Evolutionary conservation across 768 basidiomycete genomes (phyloP), one percentile per base, ranked within the genome.

Genomic region (Hirschioporus abietinus): DNA sequence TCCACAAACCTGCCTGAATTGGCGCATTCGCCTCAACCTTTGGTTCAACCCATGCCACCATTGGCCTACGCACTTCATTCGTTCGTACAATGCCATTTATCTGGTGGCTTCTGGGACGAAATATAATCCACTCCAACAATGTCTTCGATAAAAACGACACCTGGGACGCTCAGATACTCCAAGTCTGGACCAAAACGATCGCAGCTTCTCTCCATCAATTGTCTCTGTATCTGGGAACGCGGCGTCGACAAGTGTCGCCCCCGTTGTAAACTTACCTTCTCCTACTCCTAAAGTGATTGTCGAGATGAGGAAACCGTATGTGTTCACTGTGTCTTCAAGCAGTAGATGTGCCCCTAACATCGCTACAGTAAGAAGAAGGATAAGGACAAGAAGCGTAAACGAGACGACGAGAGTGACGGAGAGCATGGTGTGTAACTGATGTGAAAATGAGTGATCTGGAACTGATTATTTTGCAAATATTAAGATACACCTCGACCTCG

Each of bases 341-440:
- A 68, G 63, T 35, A 5, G 42, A 52, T 36, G 63, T 3, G 65
- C 15, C 9, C 26, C 24, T 17, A 42, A 23, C 62, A 80, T 78
- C 65, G 63, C 68, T 80, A 30, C 90, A 88, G 80, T 75, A 90
- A 86, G 78, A 91, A 90, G 80, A 92, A 91, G 79, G 65, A 24
- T 35, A 70, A 68, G 65, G 67, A 70, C 23, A 92, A 92, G 79
- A 93, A 93, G 74, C 90, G 92, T 76, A 92, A 90, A 82, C 84
- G 89, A 66, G 91, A 91, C 9, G 86, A 84, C 52, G 87, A 87
- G n/a, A 90, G 88, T 70, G 91, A 92, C 69, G 75, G 79, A 35
- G 91, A 92, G 72, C 80, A 80, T 73, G 85, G 86, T 86, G 76
- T 64, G 42, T 35, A 62, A 57, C 7, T 65, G 10, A 65, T 67